Base-by-base conservation (phyloP, 495 filamentous ascomycete genomes). In the Lineolata rhizophorae region DNA sequence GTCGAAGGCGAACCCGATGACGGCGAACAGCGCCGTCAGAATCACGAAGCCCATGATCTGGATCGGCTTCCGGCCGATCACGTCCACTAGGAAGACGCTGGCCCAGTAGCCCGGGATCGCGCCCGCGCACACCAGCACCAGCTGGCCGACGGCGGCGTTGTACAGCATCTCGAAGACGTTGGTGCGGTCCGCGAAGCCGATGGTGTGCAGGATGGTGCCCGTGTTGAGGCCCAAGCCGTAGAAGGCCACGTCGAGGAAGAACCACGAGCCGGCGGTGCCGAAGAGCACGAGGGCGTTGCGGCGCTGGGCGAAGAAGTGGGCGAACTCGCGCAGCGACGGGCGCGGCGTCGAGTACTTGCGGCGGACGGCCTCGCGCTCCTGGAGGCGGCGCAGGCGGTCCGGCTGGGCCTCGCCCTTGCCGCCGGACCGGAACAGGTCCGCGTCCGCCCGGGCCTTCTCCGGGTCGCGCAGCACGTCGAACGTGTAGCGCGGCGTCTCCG, bases 181-280 rank as follows among this genome's bases (percentile, higher is more conserved):
- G 3, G 55, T 51, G 24, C 60, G 60, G 1, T 51, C 58, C 9
- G 65, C 64, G 56, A 65, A 81, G 35, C 74, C 75, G 45, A 84
- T 81, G 1, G 64, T 65, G 2, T 50, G 34, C 4, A 82, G 58
- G 30, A 82, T 70, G 34, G 64, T 57, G 17, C 69, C 70, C 48
- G 76, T 76, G 55, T 84, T 84, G 4, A 84, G 56, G 30, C 73
- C 67, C 3, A 87, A 61, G 30, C 80, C 80, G 41, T 85, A 90
- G 50, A 78, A 82, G 12, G 77, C 73, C 12, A 69, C 64, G 44
- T 78, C 74, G 20, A 80, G 64, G 40, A 79, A 64, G 49, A 81
- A 80, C 77, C 77, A 83, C 2, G 76, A 80, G 10, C 68, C 65
- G 13, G 79, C 74, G 3, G 76, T 84, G 4, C 77, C 78, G 21